Evolutionary conservation across 148 eudicot genomes (phyloP).

Genomic region (Arctostaphylos glauca): DNA sequence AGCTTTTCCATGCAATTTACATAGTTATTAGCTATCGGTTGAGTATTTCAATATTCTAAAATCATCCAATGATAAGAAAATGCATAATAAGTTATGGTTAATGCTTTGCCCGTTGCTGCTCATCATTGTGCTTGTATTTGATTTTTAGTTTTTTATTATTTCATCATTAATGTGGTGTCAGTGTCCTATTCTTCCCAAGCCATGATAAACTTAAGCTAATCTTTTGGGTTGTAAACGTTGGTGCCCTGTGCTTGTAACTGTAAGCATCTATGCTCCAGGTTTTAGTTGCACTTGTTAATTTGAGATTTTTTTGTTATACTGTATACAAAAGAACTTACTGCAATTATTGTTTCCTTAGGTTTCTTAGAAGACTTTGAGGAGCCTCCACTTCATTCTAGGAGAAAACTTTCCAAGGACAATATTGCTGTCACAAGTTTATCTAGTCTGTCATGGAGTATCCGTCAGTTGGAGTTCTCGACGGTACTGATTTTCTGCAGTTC

Average conservation of each 20-base stretch:
- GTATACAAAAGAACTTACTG: not conserved
- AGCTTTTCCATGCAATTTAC: not conserved
- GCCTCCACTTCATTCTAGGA: not conserved
- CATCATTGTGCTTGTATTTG: not conserved
- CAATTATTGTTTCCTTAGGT: constrained; percentile 6
- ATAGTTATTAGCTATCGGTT: not conserved
- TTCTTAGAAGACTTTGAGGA: not conserved
- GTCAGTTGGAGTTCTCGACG: not conserved
- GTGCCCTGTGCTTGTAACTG: not conserved
- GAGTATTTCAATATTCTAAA: not conserved
- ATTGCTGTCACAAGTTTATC: not conserved
- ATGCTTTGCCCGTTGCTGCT: not conserved
- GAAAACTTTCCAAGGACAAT: not conserved
- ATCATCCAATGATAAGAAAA: not conserved
- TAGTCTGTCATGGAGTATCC: not conserved
- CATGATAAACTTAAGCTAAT: not conserved
- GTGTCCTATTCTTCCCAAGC: not conserved
- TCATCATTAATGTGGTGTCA: not conserved
- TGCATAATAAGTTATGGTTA: not conserved
- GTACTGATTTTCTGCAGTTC: not conserved
- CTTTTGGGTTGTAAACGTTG: not conserved
- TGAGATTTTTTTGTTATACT: not conserved
- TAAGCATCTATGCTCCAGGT: not conserved
- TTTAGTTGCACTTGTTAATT: not conserved
- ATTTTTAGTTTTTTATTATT: not conserved